phyloP scores from a whole-genome alignment of 1,139 yeast species.

The Protomyces arabidopsidicola region DNA sequence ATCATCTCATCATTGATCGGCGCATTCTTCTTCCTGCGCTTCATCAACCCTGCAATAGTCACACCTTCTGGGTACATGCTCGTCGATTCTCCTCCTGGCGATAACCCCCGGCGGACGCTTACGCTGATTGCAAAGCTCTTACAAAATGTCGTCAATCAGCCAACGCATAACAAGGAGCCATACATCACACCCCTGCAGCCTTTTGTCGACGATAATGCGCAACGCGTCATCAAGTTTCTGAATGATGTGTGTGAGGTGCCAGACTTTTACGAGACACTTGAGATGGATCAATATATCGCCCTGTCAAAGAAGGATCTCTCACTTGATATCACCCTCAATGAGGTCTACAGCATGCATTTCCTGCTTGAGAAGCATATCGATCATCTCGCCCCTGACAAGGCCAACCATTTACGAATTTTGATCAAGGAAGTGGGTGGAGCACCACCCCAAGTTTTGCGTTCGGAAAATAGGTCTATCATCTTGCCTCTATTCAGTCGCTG shows the following conservation, averaged over 20 bases:
- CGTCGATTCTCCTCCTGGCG: constrained; percentile 41
- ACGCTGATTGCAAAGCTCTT: constrained; percentile 79
- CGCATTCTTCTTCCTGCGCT: constrained; percentile 76
- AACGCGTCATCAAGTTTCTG: constrained; percentile 40
- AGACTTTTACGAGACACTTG: constrained; percentile 44
- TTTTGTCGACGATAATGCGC: constrained; percentile 40
- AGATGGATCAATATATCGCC: constrained; percentile 45
- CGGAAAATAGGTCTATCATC: constrained; percentile 39
- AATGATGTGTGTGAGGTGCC: constrained; percentile 45
- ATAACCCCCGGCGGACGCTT: constrained; percentile 61
- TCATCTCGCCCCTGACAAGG: constrained; percentile 26
- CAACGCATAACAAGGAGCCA: constrained; percentile 44
- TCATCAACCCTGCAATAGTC: constrained; percentile 86
- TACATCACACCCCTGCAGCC: constrained; percentile 39
- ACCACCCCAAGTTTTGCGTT: constrained; percentile 40
- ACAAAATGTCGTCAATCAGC: constrained; percentile 75
- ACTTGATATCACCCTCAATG: constrained; percentile 42
- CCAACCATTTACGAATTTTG: constrained; percentile 38
- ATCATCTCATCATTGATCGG: constrained; percentile 62
- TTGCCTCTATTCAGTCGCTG: constrained; percentile 41
- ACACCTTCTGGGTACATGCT: constrained; percentile 70
- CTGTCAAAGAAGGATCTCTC: constrained; percentile 41
- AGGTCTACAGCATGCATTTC: constrained; percentile 42
- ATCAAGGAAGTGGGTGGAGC: constrained; percentile 40
- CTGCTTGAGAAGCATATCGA: constrained; percentile 40